Evolutionary conservation across 768 basidiomycete genomes (phyloP).

Genomic region (Butyriboletus loyo): DNA sequence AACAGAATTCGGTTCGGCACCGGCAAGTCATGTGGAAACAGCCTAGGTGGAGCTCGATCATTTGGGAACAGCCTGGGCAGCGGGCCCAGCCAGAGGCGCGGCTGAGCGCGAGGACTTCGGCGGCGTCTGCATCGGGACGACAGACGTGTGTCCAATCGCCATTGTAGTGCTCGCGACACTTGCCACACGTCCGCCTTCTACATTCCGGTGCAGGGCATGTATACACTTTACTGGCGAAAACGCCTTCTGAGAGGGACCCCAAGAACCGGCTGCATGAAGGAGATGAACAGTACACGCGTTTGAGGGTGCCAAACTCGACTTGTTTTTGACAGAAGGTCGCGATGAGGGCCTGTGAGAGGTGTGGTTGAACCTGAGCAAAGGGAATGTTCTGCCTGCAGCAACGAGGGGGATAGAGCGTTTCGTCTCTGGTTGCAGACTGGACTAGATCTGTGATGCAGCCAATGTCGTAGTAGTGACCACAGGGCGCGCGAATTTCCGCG

Average conservation of each 20-base stretch:
- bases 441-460: conserved; percentile 36
- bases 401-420: conserved; percentile 40
- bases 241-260: conserved; percentile 27
- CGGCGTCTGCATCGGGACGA: conserved; percentile 20
- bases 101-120: conserved; percentile 28
- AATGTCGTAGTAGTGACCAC: conserved; percentile 36
- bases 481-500: conserved; percentile 28
- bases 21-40: conserved; percentile 43
- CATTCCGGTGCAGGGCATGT: conserved; percentile 22
- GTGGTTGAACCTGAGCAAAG: conserved; percentile 18
- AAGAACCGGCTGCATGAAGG: conserved; percentile 36
- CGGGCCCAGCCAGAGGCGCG: conserved; percentile 33
- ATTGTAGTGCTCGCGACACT: conserved; percentile 25
- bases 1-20: conserved; percentile 40
- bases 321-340: conserved; percentile 25
- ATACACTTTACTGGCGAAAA: conserved; percentile 22
- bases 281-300: conserved; percentile 39
- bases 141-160: conserved; percentile 26
- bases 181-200: conserved; percentile 21
- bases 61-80: conserved; percentile 38
- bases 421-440: conserved; percentile 34
- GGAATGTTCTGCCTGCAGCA: conserved; percentile 37
- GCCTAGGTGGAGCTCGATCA: conserved; percentile 37
- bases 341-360: conserved; percentile 22
- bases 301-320: conserved; percentile 31